Evolutionary conservation across 495 filamentous ascomycete genomes (phyloP), one percentile per base, ranked within the genome.

Genomic region (Penicillium odoratum): DNA sequence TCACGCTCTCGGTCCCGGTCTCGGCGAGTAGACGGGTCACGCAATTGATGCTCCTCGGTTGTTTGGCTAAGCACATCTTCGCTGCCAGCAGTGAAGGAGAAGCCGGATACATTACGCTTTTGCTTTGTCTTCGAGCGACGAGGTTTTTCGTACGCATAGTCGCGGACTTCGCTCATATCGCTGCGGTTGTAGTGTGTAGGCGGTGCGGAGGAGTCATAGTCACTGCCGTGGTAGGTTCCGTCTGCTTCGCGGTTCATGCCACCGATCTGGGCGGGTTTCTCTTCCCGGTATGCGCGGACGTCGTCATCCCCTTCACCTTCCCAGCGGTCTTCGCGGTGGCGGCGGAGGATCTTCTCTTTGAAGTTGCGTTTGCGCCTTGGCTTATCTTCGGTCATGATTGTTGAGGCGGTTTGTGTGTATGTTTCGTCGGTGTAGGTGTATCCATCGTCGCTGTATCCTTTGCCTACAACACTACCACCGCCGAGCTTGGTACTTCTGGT

Each of bases 221-320:
- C 77, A 72, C 82, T 63, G 74, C 86, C 89, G 74, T 86, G 86
- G 62, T 86, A 82, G 55, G 83, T 88, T 48, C 84, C 89, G 53
- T 97, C 92, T 44, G 83, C 73, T 59, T 88, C 77, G 47, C 85
- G 83, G 69, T 97, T 97, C 63, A 97, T 74, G 16, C 92, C 92
- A 40, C 92, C 92, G 18, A 97, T 90, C 33, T 87, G 81, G 3
- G 92, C 92, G 5, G 91, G 75, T 64, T 88, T 90, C 72, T 97
- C 92, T 66, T 89, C 80, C 7, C 91, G 87, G 75, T 97, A 97
- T 2, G 84, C 83, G 40, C 88, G 84, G 44, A 93, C 85, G 51
- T 90, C 88, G n/a, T 78, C 78, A 68, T 94, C 89, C 13, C 77
- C 82, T 38, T 79, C 80, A 44, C 83, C 83, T 67, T 87, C 85